Percentiles rank a stretch among this genome's conserved stretches.
phyloP scores from a whole-genome alignment of 208 protist genomes.

The Trypanosoma cruzi region DNA sequence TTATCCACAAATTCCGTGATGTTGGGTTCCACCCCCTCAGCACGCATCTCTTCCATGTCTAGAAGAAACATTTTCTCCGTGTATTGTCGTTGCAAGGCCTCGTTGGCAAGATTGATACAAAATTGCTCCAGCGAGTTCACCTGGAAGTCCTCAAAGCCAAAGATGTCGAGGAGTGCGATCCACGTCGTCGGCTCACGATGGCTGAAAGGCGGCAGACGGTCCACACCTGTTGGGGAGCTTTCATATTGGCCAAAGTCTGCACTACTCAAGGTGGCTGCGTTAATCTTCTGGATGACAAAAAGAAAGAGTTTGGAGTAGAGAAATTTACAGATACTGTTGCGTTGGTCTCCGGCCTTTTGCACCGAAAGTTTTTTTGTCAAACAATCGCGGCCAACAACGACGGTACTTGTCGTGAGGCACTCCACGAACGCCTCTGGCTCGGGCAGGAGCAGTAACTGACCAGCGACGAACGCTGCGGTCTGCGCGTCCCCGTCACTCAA shows the following conservation, averaged over 20 bases:
- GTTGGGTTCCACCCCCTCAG: slow-evolving; percentile 81
- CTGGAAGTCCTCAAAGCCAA: slow-evolving; percentile 86
- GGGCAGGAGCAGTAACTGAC: slow-evolving; percentile 44
- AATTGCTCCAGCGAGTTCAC: slow-evolving; percentile 91
- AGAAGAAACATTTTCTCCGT: slow-evolving; percentile 67
- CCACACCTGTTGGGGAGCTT: background rate
- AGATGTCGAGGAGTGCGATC: slow-evolving; percentile 89
- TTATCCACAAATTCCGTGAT: slow-evolving; percentile 78
- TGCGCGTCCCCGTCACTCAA: slow-evolving; percentile 18
- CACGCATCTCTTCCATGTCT: slow-evolving; percentile 61
- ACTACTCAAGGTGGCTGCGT: slow-evolving; percentile 25
- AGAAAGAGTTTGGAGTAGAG: slow-evolving; percentile 73
- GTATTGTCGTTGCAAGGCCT: slow-evolving; percentile 92
- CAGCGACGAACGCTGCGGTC: slow-evolving; percentile 26
- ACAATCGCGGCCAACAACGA: slow-evolving; percentile 37
- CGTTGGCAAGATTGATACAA: slow-evolving; percentile 93
- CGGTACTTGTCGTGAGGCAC: slow-evolving; percentile 40
- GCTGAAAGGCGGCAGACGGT: background rate
- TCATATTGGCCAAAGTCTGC: background rate
- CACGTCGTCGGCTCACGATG: slow-evolving; percentile 23
- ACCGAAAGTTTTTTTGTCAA: slow-evolving; percentile 38
- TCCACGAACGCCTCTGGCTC: slow-evolving; percentile 28
- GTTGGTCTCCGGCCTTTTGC: slow-evolving; percentile 51
- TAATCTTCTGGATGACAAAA: slow-evolving; percentile 72
- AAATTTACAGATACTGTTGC: slow-evolving; percentile 69